A percentile compares a stretch with the other conserved stretches of the same genome.
phyloP scores from a whole-genome alignment of 345 rosid species.

The Mercurialis annua region DNA sequence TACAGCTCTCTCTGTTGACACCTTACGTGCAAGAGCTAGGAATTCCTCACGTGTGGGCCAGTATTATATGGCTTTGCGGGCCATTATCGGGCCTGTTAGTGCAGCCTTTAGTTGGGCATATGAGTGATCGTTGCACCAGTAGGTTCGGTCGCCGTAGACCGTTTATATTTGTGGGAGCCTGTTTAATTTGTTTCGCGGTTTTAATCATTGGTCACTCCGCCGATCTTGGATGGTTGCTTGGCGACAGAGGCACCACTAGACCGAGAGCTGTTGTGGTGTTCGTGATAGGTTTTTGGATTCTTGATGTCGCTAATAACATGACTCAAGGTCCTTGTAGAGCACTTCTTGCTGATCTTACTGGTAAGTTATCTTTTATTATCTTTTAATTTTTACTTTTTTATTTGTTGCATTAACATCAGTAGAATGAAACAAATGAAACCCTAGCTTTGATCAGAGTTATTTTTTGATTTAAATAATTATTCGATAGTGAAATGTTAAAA shows the following conservation, averaged over 20 bases:
- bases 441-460: neutral
- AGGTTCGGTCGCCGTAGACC: conserved; percentile 91
- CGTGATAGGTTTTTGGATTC: conserved; percentile 89
- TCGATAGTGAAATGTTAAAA: neutral
- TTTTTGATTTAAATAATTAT: neutral
- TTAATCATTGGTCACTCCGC: conserved; percentile 76
- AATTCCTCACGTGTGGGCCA: conserved; percentile 95
- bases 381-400: neutral
- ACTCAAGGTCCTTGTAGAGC: conserved; percentile 98
- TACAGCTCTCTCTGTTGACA: conserved; percentile 88
- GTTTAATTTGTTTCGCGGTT: conserved; percentile 55
- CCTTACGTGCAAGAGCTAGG: conserved; percentile 98
- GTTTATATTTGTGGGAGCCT: conserved; percentile 62
- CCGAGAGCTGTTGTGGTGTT: conserved; percentile 77
- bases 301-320: conserved; percentile 86
- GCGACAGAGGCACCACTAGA: conserved; percentile 51
- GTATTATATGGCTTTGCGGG: conserved; percentile 95
- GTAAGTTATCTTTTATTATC: conserved; percentile 28
- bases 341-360: conserved; percentile 93
- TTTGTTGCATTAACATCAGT: neutral
- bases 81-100: conserved; percentile 88
- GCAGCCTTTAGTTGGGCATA: conserved; percentile 88
- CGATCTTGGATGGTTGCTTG: conserved; percentile 83
- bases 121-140: conserved; percentile 84
- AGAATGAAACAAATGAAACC: neutral